Percentiles rank a stretch among this genome's conserved stretches.
Conservation (phyloP, 305 asterid genomes). For the Fraxinus platypoda region DNA sequence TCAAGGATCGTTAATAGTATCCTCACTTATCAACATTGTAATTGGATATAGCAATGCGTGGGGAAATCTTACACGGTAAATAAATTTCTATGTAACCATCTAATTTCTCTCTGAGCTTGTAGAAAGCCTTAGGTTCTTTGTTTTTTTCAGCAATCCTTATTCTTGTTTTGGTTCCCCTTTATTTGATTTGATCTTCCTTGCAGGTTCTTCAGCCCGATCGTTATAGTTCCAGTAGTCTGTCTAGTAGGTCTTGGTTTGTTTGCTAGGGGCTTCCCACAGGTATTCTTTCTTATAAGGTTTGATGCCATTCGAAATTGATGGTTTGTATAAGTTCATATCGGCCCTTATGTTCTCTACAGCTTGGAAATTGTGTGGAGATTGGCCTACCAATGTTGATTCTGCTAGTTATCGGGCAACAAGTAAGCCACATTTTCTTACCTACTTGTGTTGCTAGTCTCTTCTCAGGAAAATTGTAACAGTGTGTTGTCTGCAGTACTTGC, state of each 20-base stretch:
- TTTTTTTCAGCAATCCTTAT: not conserved
- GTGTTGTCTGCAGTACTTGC: constrained; percentile 62
- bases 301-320: not conserved
- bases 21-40: constrained; percentile 76
- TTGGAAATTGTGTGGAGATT: constrained; percentile 75
- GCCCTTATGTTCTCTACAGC: constrained; percentile 43
- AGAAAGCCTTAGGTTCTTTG: not conserved
- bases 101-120: not conserved
- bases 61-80: constrained; percentile 79
- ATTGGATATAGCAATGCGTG: constrained; percentile 80
- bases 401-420: constrained; percentile 77
- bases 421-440: constrained; percentile 33
- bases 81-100: not conserved
- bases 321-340: constrained; percentile 14
- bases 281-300: constrained; percentile 25
- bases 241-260: constrained; percentile 87
- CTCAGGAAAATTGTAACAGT: constrained; percentile 3
- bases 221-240: constrained; percentile 79
- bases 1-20: constrained; percentile 90
- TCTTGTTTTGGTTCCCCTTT: not conserved
- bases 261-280: constrained; percentile 86
- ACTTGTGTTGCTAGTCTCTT: not conserved
- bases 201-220: constrained; percentile 77
- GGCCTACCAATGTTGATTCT: constrained; percentile 90
- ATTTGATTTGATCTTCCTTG: constrained; percentile 13